Percentiles rank a stretch among this genome's conserved stretches.
Evolutionary conservation across 176 grass and related monocot genomes (phyloP).

Genomic region (Aegilops longissima): DNA sequence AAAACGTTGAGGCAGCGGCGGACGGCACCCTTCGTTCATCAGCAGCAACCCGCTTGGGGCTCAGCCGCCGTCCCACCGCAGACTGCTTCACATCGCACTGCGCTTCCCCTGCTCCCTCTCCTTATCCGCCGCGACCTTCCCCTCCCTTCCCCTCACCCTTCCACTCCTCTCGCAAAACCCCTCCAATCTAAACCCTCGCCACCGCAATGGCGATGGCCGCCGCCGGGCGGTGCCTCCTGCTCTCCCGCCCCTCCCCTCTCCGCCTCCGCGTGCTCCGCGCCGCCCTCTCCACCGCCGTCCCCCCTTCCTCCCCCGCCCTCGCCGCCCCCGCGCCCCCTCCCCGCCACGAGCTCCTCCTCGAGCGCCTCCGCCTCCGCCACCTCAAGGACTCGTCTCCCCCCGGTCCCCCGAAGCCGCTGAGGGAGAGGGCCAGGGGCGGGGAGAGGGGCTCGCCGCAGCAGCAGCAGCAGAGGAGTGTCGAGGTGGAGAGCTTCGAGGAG

Average conservation of each 20-base stretch:
- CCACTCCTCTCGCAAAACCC: constrained; percentile 9
- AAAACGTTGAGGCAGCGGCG: background rate
- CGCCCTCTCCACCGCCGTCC: constrained; percentile 31
- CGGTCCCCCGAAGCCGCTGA: background rate
- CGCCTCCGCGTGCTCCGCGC: constrained; percentile 51
- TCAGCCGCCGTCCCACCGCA: background rate
- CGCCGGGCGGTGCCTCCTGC: constrained; percentile 56
- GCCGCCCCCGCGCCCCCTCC: constrained; percentile 28
- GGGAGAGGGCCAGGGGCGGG: constrained; percentile 26
- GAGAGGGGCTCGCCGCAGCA: constrained; percentile 11
- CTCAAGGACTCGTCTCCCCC: constrained; percentile 56
- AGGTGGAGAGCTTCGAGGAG: constrained; percentile 63
- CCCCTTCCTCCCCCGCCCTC: constrained; percentile 1
- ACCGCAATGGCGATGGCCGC: constrained; percentile 43
- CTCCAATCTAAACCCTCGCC: constrained; percentile 36
- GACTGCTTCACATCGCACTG: background rate
- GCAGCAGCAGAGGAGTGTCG: constrained; percentile 36
- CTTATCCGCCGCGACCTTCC: constrained; percentile 32
- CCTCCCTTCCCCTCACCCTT: background rate
- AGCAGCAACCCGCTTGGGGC: background rate
- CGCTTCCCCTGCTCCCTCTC: background rate
- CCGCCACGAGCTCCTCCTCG: constrained; percentile 75
- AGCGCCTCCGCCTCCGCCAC: constrained; percentile 81
- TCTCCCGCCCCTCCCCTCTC: constrained; percentile 35
- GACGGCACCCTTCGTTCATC: background rate